Percentiles rank a stretch among this genome's conserved stretches.
Evolutionary conservation across 805 yeast species (phyloP).

Genomic region (Huiozyma naganishii): DNA sequence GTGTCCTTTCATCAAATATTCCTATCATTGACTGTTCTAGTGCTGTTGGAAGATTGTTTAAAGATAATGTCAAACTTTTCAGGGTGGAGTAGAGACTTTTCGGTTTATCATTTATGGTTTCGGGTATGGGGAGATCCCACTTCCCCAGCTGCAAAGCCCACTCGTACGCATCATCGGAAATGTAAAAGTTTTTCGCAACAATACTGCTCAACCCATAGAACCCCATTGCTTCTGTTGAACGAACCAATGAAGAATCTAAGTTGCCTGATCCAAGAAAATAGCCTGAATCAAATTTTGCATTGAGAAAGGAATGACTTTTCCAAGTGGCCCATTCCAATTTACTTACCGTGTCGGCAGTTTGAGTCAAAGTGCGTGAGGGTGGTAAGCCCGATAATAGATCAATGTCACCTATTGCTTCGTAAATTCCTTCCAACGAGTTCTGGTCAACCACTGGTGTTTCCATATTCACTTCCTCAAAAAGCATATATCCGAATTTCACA

Average conservation of each 20-base stretch:
- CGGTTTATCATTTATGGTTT: constrained; percentile 28
- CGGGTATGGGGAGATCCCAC: constrained; percentile 61
- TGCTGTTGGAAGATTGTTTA: not conserved
- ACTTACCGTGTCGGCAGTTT: constrained; percentile 37
- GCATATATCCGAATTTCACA: constrained; percentile 24
- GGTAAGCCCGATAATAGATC: constrained; percentile 64
- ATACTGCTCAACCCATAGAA: constrained; percentile 43
- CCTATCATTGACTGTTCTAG: constrained; percentile 4
- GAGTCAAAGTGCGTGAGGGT: constrained; percentile 39
- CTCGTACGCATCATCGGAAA: constrained; percentile 31
- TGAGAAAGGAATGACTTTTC: constrained; percentile 41
- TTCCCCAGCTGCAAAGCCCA: constrained; percentile 69
- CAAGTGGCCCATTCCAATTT: constrained; percentile 24
- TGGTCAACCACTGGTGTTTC: constrained; percentile 5
- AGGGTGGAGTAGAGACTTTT: constrained; percentile 43
- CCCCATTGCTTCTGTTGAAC: constrained; percentile 41
- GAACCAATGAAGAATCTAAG: constrained; percentile 14
- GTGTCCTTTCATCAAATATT: not conserved
- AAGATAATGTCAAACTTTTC: constrained; percentile 27
- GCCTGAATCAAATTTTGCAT: constrained; percentile 45
- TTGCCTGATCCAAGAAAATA: constrained; percentile 5
- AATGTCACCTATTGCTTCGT: constrained; percentile 44
- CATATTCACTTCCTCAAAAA: constrained; percentile 27
- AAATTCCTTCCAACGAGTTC: constrained; percentile 28
- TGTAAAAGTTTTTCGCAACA: constrained; percentile 27